These are phyloP conservation scores for Apiospora koreana DNA, from an alignment of 2,329 filamentous ascomycete genomes.

Conservation along the genomic window DNA sequence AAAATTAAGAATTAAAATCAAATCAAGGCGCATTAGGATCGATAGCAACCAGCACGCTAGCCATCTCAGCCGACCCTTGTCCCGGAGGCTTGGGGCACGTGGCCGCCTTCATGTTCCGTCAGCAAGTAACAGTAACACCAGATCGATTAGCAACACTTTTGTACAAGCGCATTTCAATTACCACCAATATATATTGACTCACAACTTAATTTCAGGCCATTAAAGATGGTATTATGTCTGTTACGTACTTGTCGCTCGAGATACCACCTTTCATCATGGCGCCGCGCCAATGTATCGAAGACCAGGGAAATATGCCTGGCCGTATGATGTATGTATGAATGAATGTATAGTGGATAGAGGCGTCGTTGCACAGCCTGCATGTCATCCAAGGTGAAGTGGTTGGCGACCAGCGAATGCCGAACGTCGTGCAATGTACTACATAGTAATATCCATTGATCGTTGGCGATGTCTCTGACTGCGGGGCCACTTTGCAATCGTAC, in stretches of 20 bases:
- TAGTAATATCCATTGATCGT: not conserved
- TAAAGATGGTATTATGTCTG: too few species aligned
- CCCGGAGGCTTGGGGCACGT: conserved; percentile 2
- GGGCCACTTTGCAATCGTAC: not conserved
- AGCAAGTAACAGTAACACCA: conserved; percentile 2
- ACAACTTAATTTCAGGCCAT: not conserved
- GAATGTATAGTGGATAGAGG: not conserved
- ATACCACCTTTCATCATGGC: not conserved
- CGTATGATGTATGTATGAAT: not conserved
- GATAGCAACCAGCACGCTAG: not conserved
- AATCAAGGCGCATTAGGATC: not conserved
- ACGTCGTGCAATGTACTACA: not conserved
- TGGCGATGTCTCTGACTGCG: not conserved
- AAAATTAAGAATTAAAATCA: too few species aligned
- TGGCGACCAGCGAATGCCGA: conserved; percentile 4
- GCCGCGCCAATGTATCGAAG: not conserved
- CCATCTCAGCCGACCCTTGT: not conserved
- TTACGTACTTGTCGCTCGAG: too few species aligned
- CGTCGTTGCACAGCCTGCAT: not conserved
- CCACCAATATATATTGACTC: not conserved
- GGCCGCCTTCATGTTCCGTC: conserved; percentile 6
- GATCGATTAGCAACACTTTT: not conserved
- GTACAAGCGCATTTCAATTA: not conserved
- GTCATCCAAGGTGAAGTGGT: not conserved
- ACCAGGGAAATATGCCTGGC: not conserved